These are phyloP conservation scores for Fusarium oxysporum DNA, from an alignment of 2,329 filamentous ascomycete genomes.

Conservation along the genomic window DNA sequence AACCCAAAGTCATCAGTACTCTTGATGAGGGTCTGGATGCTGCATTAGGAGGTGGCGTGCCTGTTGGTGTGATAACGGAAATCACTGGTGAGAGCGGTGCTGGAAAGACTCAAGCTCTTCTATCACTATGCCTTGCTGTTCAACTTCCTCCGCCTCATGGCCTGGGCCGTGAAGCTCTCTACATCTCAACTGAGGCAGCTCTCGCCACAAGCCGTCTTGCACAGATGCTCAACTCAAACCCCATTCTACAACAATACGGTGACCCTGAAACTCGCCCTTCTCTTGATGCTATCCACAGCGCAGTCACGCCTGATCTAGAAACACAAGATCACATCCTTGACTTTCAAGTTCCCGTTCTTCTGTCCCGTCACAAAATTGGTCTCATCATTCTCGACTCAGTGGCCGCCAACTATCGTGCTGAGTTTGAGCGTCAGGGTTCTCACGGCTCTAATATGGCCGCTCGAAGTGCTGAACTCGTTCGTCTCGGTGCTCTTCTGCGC, in stretches of 20 bases:
- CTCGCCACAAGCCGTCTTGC: constrained; percentile 84
- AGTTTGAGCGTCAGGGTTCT: constrained; percentile 74
- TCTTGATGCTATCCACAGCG: constrained; percentile 81
- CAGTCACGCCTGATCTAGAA: constrained; percentile 89
- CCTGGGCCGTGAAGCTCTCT: constrained; percentile 80
- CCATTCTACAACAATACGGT: constrained; percentile 60
- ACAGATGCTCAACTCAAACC: constrained; percentile 80
- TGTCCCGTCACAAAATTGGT: constrained; percentile 80
- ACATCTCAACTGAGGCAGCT: constrained; percentile 92
- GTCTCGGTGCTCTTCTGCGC: constrained; percentile 80
- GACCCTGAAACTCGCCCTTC: constrained; percentile 61
- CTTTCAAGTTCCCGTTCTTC: constrained; percentile 90
- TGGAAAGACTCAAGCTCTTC: constrained; percentile 94
- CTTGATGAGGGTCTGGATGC: constrained; percentile 79
- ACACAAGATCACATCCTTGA: constrained; percentile 94
- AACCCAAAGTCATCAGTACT: constrained; percentile 72
- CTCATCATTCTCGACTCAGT: constrained; percentile 91
- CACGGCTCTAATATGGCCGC: constrained; percentile 74
- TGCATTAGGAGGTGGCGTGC: constrained; percentile 81
- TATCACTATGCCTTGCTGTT: constrained; percentile 83
- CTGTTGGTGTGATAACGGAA: constrained; percentile 85
- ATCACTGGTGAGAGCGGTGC: constrained; percentile 92
- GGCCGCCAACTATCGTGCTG: constrained; percentile 93
- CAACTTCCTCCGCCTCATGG: constrained; percentile 83
- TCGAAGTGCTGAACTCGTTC: constrained; percentile 80